Percentiles rank a stretch among this genome's conserved stretches.
phyloP scores from a whole-genome alignment of 495 filamentous ascomycete species.

The Cercophora samala region DNA sequence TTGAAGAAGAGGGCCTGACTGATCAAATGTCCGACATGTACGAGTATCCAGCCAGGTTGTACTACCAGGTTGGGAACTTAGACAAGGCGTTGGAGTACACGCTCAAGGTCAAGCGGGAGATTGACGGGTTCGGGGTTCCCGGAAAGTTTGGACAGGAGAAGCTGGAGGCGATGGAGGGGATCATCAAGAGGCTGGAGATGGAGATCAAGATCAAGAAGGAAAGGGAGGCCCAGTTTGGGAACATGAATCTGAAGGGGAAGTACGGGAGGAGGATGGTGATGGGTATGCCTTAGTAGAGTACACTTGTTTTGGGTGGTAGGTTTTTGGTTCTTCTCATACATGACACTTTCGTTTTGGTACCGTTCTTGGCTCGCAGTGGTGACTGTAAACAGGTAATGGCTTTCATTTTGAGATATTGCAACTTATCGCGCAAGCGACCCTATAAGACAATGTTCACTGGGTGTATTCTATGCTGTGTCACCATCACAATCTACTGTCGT shows the following conservation, averaged over 20 bases:
- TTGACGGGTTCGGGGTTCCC: slow-evolving; percentile 37
- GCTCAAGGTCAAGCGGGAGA: slow-evolving; percentile 23
- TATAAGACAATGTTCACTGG: too few species aligned
- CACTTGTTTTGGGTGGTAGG: background rate
- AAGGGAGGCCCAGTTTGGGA: background rate
- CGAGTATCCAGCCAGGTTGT: slow-evolving; percentile 33
- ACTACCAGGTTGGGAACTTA: slow-evolving; percentile 32
- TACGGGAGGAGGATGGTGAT: background rate
- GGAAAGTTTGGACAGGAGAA: slow-evolving; percentile 14
- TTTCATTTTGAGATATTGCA: too few species aligned
- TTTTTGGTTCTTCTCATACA: too few species aligned
- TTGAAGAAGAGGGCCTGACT: slow-evolving; percentile 29
- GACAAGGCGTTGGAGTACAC: slow-evolving; percentile 30
- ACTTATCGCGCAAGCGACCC: too few species aligned
- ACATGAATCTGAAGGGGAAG: background rate
- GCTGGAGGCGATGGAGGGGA: slow-evolving; percentile 12
- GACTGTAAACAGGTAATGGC: too few species aligned
- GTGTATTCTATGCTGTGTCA: too few species aligned
- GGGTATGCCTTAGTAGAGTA: background rate
- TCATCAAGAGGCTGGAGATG: slow-evolving; percentile 14
- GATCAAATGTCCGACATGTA: slow-evolving; percentile 33
- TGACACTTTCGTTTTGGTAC: too few species aligned
- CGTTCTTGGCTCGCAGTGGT: too few species aligned
- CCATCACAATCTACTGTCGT: too few species aligned
- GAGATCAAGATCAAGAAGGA: slow-evolving; percentile 13